phyloP scores from a whole-genome alignment of 1,284 basidiomycete genomes.

The Trichosporon sp. region DNA sequence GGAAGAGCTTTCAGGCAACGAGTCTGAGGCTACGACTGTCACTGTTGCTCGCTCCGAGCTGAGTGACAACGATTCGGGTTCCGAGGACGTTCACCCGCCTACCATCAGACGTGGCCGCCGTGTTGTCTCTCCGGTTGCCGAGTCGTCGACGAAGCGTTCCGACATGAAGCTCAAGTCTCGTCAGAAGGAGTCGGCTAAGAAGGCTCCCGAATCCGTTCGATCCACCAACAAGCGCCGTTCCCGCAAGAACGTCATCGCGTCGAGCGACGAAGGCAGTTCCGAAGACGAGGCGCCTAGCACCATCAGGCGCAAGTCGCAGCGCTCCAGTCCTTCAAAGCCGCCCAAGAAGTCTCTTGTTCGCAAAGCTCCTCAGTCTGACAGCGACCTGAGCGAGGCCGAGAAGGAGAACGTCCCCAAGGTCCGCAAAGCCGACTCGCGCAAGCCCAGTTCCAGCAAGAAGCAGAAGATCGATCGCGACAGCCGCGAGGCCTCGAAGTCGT shows the following conservation, averaged over 20 bases:
- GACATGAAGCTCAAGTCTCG: slow-evolving; percentile 1
- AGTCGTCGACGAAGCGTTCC: slow-evolving; percentile 19
- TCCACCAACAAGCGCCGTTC: slow-evolving; percentile 26
- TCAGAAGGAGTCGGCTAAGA: background rate
- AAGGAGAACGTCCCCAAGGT: slow-evolving; percentile 22
- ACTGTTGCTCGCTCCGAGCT: slow-evolving; percentile 40
- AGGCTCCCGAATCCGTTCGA: slow-evolving; percentile 12
- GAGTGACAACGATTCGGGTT: slow-evolving; percentile 32
- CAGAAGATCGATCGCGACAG: background rate
- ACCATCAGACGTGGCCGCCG: slow-evolving; percentile 24
- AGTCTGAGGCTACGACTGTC: slow-evolving; percentile 45
- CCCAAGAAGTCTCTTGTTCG: slow-evolving; percentile 3
- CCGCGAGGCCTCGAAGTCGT: slow-evolving; percentile 19
- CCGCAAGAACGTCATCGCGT: slow-evolving; percentile 33
- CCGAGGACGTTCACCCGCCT: slow-evolving; percentile 26
- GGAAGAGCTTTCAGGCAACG: slow-evolving; percentile 36
- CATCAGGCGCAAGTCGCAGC: slow-evolving; percentile 17
- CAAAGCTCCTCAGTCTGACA: background rate
- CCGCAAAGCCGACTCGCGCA: slow-evolving; percentile 22
- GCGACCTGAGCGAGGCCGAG: slow-evolving; percentile 24
- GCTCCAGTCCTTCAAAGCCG: background rate
- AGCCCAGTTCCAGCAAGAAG: slow-evolving; percentile 10
- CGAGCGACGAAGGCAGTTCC: slow-evolving; percentile 29
- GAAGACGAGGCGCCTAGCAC: slow-evolving; percentile 16
- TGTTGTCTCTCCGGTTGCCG: slow-evolving; percentile 26